These are phyloP conservation scores for Verticillium isaacii DNA, from an alignment of 2,329 filamentous ascomycete genomes.

Conservation along the genomic window DNA sequence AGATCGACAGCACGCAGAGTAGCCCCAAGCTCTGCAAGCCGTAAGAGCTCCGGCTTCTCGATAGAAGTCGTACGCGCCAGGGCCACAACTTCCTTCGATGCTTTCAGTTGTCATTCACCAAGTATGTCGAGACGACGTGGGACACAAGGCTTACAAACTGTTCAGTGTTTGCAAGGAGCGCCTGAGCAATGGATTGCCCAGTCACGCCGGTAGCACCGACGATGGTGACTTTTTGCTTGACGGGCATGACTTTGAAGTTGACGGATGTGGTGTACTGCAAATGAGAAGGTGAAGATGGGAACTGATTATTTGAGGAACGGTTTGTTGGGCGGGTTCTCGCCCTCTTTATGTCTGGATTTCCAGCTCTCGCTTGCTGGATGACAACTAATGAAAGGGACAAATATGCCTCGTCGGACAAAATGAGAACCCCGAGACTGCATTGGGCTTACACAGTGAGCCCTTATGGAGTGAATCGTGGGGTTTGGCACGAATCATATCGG, in stretches of 20 bases:
- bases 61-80: background rate
- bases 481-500: background rate
- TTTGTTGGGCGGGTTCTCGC: background rate
- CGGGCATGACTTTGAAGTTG: background rate
- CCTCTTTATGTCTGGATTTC: background rate
- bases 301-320: background rate
- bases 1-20: conserved; percentile 35
- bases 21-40: background rate
- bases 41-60: background rate
- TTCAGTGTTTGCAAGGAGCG: background rate
- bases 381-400: background rate
- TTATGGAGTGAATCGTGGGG: no score
- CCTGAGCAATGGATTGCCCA: background rate
- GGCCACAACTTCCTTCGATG: background rate
- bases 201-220: background rate
- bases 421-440: background rate
- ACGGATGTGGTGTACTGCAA: background rate
- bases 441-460: background rate
- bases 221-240: background rate
- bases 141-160: background rate
- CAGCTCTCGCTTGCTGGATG: background rate
- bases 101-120: background rate
- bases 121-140: background rate
- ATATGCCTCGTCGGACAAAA: background rate
- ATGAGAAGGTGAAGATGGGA: background rate